Evolutionary conservation across 23 red algal species (phyloP), one percentile per base, ranked within the genome.

Genomic region (Rhodosorus marinus): DNA sequence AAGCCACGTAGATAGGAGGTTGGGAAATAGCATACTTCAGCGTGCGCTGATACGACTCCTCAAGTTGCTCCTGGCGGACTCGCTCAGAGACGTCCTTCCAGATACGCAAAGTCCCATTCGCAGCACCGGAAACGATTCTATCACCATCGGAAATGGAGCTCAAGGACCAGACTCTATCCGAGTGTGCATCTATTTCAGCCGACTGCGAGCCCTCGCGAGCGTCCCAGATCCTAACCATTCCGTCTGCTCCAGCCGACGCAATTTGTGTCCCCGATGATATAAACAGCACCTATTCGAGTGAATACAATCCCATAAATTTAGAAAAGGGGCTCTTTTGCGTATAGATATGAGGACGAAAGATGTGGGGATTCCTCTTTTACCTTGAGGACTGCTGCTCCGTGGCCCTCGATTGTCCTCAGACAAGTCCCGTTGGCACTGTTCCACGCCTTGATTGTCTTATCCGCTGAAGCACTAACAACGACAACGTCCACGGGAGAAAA

Each of bases 401-500:
- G 74, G 24, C 82, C 82, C 19, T 92, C 70, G 11, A 79, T 35
- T 24, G 50, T 62, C 9, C 74, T 36, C 20, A 92, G 53, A 30
- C 70, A 76, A 27, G 51, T 34, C 22, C 82, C 82, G 55, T 62
- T 46, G 8, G 36, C 57, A 17, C 62, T 69, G 17, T 49, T 70
- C 82, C 82, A 92, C 54, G 80, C 45, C 3, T 74, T 54, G 21
- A 92, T 51, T 0, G 72, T 92, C 9, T 43, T 31, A 34, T 92
- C 82, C 6, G 63, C 82, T 23, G 60, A 68, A 15, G 57, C 59
- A 25, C 56, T 78, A 20, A 69, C 70, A 19, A 92, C 22, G 15
- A 92, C 66, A 29, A 49, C 59, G 54, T 92, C 82, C 9, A 77
- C 72, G 4, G 72, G 32, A 27, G 82, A 92, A 57, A 92, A 92